Evolutionary conservation across 2,329 filamentous ascomycete species (phyloP).

Genomic region (Cladosporium sp.): DNA sequence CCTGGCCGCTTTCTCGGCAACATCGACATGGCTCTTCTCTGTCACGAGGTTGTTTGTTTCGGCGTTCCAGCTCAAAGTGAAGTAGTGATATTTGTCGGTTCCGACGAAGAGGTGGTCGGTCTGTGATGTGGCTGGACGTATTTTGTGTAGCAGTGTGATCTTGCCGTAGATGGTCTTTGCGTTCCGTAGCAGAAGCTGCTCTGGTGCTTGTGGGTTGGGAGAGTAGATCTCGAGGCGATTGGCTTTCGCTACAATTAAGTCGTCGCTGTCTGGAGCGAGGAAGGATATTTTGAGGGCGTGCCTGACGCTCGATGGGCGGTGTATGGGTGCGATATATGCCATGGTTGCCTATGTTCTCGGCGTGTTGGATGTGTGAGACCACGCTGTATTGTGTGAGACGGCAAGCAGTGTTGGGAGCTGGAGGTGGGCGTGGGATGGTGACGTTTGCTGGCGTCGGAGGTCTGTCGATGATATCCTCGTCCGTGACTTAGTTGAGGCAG

Average conservation of each 20-base stretch:
- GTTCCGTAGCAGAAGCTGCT: conserved; percentile 67
- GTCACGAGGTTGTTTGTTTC: conserved; percentile 56
- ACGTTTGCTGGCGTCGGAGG: conserved; percentile 14
- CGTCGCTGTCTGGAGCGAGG: conserved; percentile 72
- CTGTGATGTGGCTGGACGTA: conserved; percentile 71
- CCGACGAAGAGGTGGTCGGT: conserved; percentile 90
- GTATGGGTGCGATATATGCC: conserved; percentile 94
- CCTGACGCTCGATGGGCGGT: conserved; percentile 85
- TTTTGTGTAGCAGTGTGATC: conserved; percentile 78
- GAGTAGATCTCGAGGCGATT: conserved; percentile 86
- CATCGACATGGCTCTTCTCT: conserved; percentile 60
- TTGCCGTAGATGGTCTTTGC: conserved; percentile 80
- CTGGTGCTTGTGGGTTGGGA: conserved; percentile 47
- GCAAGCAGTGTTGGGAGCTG: neutral
- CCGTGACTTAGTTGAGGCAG: neutral
- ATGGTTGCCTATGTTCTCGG: conserved; percentile 53
- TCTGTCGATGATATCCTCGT: neutral
- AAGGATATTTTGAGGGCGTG: conserved; percentile 83
- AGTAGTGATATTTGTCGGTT: conserved; percentile 87
- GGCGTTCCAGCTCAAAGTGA: conserved; percentile 81
- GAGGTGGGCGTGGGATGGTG: conserved; percentile 10
- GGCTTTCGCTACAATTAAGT: conserved; percentile 81
- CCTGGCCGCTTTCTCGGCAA: conserved; percentile 63
- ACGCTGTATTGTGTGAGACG: neutral
- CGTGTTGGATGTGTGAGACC: conserved; percentile 22